phyloP scores from a whole-genome alignment of 208 protist genomes.

The Endotrypanum monterogeii region DNA sequence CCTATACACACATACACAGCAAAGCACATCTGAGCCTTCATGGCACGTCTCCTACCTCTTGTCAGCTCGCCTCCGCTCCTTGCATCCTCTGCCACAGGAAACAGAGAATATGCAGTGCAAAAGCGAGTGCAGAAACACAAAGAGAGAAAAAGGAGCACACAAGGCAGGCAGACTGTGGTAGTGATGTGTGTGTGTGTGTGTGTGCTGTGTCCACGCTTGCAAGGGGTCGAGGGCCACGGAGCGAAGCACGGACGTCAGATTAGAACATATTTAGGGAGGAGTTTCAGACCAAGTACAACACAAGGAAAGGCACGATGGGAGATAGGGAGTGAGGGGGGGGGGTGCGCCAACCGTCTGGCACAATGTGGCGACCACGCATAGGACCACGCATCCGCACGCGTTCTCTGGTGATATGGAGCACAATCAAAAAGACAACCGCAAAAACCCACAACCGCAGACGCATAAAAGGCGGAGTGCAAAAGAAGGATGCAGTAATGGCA shows the following conservation, averaged over 20 bases:
- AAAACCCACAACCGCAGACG: background rate
- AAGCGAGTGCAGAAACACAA: background rate
- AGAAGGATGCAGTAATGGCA: background rate
- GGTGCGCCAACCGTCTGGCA: too few species aligned
- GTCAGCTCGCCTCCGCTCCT: background rate
- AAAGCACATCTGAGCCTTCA: too few species aligned
- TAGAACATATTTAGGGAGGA: background rate
- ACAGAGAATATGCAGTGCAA: background rate
- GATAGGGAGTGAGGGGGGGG: background rate
- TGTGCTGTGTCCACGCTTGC: background rate
- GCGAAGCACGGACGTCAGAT: background rate
- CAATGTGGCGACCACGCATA: background rate
- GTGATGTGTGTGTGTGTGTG: background rate
- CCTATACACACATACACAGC: too few species aligned
- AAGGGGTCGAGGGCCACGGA: background rate
- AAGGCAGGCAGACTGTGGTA: background rate
- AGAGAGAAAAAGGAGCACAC: background rate
- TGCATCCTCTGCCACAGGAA: background rate
- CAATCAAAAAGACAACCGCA: too few species aligned
- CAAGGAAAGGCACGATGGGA: background rate
- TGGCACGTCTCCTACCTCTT: background rate
- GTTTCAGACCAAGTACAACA: background rate
- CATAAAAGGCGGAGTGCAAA: background rate
- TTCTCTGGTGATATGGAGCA: background rate
- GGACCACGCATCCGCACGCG: background rate